A percentile compares a stretch with the other conserved stretches of the same genome.
These are phyloP conservation scores for Suillus occidentalis DNA, from an alignment of 768 basidiomycete species.

Conservation along the genomic window DNA sequence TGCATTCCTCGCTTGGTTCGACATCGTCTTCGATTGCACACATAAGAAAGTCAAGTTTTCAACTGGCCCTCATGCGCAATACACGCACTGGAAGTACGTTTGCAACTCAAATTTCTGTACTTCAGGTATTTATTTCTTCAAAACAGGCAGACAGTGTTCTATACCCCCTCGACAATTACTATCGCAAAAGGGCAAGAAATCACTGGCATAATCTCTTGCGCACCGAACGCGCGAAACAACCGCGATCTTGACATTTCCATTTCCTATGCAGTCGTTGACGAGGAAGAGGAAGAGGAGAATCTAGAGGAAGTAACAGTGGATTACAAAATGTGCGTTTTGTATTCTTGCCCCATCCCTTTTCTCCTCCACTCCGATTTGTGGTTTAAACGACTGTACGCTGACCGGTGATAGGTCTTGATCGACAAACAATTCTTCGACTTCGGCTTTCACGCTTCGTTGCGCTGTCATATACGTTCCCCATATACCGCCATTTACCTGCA, in stretches of 20 bases:
- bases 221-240: constrained; percentile 90
- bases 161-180: constrained; percentile 79
- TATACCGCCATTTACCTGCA: constrained; percentile 8
- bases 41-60: constrained; percentile 96
- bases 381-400: constrained; percentile 46
- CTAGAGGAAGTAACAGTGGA: constrained; percentile 38
- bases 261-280: constrained; percentile 54
- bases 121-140: not conserved
- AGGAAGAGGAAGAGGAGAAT: constrained; percentile 21
- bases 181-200: constrained; percentile 72
- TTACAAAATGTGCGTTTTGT: constrained; percentile 83
- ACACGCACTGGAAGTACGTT: constrained; percentile 94
- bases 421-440: constrained; percentile 5
- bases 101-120: not conserved
- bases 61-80: constrained; percentile 96
- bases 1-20: constrained; percentile 99
- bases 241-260: constrained; percentile 93
- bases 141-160: constrained; percentile 93
- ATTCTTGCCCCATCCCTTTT: constrained; percentile 27
- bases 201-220: constrained; percentile 69
- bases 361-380: constrained; percentile 12
- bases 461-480: constrained; percentile 11
- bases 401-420: constrained; percentile 76
- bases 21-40: constrained; percentile 91
- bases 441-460: not conserved